Conservation (phyloP, 805 yeast genomes). For the Metschnikowia borealis region DNA sequence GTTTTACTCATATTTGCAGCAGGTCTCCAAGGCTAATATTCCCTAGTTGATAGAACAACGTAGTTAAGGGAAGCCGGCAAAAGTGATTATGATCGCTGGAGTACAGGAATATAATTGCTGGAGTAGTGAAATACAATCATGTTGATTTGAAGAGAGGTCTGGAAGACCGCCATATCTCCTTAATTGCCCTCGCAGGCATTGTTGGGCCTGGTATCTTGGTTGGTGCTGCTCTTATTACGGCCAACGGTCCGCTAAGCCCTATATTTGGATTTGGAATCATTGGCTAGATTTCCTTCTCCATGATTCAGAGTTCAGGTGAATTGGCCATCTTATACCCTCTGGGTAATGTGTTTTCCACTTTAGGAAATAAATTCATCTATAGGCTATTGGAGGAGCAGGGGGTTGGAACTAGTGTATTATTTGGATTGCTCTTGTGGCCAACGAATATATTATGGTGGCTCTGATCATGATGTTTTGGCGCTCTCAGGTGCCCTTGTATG, state of each 20-base stretch:
- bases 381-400: constrained; percentile 56
- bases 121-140: background rate
- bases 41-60: no score
- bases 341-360: constrained; percentile 48
- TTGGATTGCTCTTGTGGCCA: constrained; percentile 54
- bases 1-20: no score
- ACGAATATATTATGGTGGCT: constrained; percentile 52
- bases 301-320: constrained; percentile 57
- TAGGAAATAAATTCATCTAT: constrained; percentile 49
- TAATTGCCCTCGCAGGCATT: constrained; percentile 53
- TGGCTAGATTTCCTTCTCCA: constrained; percentile 48
- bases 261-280: constrained; percentile 49
- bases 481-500: constrained; percentile 51
- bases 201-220: constrained; percentile 59
- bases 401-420: constrained; percentile 51
- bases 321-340: constrained; percentile 50
- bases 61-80: no score
- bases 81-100: no score
- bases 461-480: constrained; percentile 49
- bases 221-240: constrained; percentile 49
- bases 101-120: no score
- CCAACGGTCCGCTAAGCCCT: constrained; percentile 50
- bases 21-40: no score
- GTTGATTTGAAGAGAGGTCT: constrained; percentile 41
- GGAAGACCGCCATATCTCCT: constrained; percentile 47